Base-by-base conservation (phyloP, 768 basidiomycete genomes). In the Trametes elegans region DNA sequence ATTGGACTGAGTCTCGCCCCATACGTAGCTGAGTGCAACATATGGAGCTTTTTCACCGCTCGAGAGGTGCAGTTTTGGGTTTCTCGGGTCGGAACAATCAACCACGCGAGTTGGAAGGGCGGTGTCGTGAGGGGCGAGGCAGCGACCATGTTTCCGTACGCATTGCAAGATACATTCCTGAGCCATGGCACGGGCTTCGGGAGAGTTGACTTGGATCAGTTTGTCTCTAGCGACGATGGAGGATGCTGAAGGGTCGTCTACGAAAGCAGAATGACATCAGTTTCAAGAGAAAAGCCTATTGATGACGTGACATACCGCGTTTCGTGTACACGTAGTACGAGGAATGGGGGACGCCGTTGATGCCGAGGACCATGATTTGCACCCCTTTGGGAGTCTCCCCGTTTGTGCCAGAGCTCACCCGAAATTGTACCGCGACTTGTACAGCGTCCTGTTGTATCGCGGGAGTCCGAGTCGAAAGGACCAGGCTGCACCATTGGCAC, bases 11-110 rank as follows among this genome's bases (percentile, higher is more conserved):
- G 16, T n/a, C 24, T 34, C 50, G 7, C 50, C 57, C 45, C 57
- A 47, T 10, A 53, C 50, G 36, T 58, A 58, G 34, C 57, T 58
- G 32, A 58, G 45, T 9, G 49, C 44, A 3, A 44, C 21, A 28
- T 58, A 58, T 9, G 35, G 45, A 6, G 38, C 50, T 3, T 18
- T 28, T 23, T 47, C 45, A 2, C 50, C 57, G 8, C 38, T 19
- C 13, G 35, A n/a, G 21, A 42, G 10, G 32, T 29, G 40, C 2
- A 58, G 36, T 1, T 16, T 28, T 8, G 50, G 51, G 18, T 38
- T 46, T 4, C n/a, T 2, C 5, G 57, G 57, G 16, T 58, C 50
- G 3, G 32, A 27, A 31, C 57, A 58, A 35, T 58, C 57, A 9
- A 58, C 38, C 18, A 53, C 45, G 9, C 57, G 50, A 0, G 50